Conservation (phyloP, 768 basidiomycete genomes). For the Aureoboletus auriporus region DNA sequence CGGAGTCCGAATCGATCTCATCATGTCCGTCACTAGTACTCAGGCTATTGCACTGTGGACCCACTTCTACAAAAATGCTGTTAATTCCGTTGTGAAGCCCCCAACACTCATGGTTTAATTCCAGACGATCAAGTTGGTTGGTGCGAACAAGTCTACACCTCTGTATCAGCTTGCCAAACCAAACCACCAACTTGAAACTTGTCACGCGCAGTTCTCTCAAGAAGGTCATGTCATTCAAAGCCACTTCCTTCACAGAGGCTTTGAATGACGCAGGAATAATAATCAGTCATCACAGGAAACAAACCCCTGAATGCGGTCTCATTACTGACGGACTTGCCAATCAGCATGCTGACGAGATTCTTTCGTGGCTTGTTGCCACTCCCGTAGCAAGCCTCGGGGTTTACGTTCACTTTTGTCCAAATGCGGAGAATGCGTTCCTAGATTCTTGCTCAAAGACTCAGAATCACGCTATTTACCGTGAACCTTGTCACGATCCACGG, state of each 20-base stretch:
- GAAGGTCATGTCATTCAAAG: slow-evolving; percentile 38
- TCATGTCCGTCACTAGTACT: neutral
- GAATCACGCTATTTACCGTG: slow-evolving; percentile 28
- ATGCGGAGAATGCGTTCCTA: slow-evolving; percentile 19
- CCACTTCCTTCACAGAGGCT: slow-evolving; percentile 13
- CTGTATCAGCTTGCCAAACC: neutral
- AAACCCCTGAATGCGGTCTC: slow-evolving; percentile 15
- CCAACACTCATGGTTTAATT: slow-evolving; percentile 29
- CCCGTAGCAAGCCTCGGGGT: slow-evolving; percentile 19
- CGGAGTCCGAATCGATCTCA: neutral
- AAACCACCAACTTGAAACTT: neutral
- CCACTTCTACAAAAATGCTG: slow-evolving; percentile 23
- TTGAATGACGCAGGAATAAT: slow-evolving; percentile 14
- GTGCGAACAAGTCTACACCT: slow-evolving; percentile 33
- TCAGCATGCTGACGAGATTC: slow-evolving; percentile 18
- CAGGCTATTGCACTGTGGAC: slow-evolving; percentile 8
- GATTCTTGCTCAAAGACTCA: slow-evolving; percentile 24
- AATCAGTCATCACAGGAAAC: slow-evolving; percentile 6
- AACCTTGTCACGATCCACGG: slow-evolving; percentile 1
- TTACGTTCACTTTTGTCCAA: slow-evolving; percentile 36
- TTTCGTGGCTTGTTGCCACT: slow-evolving; percentile 1
- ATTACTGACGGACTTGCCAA: slow-evolving; percentile 28
- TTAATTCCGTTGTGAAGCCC: slow-evolving; percentile 28
- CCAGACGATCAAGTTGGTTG: slow-evolving; percentile 30
- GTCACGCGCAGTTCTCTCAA: slow-evolving; percentile 29